Conservation (phyloP, 768 basidiomycete species). For the Lactarius trivialis region DNA sequence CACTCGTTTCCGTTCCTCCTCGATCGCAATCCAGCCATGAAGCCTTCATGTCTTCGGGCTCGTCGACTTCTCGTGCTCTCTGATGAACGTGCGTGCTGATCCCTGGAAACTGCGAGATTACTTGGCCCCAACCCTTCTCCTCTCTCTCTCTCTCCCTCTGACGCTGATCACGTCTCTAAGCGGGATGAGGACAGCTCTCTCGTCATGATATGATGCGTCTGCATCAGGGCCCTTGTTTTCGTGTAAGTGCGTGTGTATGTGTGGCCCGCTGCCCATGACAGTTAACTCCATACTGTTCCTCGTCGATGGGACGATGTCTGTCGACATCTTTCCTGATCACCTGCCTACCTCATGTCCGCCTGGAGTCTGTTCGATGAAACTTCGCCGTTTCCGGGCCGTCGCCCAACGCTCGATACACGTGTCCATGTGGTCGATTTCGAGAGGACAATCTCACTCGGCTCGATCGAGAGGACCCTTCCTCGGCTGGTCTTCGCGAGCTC, state of each 20-base stretch:
- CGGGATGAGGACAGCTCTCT: slow-evolving; percentile 1
- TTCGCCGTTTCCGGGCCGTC: background rate
- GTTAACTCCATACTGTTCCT: background rate
- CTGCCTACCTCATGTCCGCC: slow-evolving; percentile 14
- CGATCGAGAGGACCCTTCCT: slow-evolving; percentile 11
- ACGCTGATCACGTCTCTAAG: background rate
- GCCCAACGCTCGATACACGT: slow-evolving; percentile 7
- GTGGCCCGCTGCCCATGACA: background rate
- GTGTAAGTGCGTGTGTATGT: background rate
- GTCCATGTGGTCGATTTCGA: background rate
- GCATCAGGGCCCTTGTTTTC: background rate
- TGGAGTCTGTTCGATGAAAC: slow-evolving; percentile 10
- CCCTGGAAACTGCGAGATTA: background rate
- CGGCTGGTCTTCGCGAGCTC: slow-evolving; percentile 3
- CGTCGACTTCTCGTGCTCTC: slow-evolving; percentile 1
- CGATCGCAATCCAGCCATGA: slow-evolving; percentile 1
- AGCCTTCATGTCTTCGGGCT: slow-evolving; percentile 2
- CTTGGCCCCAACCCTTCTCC: background rate
- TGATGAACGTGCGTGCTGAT: background rate
- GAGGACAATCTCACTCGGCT: slow-evolving; percentile 1
- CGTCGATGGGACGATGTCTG: background rate
- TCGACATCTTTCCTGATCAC: too few species aligned
- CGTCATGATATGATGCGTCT: slow-evolving; percentile 4
- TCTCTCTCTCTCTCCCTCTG: background rate
- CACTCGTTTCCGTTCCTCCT: background rate